These are phyloP conservation scores for Echium plantagineum DNA, from an alignment of 257 asterid species.

Conservation along the genomic window DNA sequence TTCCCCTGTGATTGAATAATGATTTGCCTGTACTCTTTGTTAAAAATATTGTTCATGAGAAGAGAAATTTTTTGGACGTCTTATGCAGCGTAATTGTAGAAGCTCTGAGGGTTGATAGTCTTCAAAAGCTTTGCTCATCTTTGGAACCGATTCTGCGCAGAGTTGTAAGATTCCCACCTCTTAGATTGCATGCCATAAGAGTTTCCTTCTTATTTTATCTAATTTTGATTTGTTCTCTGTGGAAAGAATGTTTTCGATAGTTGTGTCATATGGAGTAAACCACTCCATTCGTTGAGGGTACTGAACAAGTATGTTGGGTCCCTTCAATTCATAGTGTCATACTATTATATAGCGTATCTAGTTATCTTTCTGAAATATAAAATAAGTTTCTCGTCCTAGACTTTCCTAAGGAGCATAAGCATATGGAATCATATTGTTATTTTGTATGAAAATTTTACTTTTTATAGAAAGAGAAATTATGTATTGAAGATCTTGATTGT, in stretches of 20 bases:
- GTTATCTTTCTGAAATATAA: too few relatives aligned
- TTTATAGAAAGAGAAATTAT: too few relatives aligned
- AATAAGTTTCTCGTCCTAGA: too few relatives aligned
- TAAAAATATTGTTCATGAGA: neutral
- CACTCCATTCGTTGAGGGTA: neutral
- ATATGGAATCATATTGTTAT: too few relatives aligned
- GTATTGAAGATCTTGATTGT: too few relatives aligned
- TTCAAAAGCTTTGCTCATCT: conserved; percentile 94
- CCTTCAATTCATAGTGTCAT: too few relatives aligned
- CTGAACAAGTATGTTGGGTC: too few relatives aligned
- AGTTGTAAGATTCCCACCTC: conserved; percentile 54
- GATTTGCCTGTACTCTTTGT: neutral
- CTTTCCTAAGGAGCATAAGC: too few relatives aligned
- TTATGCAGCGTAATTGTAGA: conserved; percentile 88
- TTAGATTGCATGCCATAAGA: neutral
- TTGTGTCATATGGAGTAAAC: neutral
- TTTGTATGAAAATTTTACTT: too few relatives aligned
- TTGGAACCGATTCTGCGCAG: conserved; percentile 91
- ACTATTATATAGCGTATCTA: too few relatives aligned
- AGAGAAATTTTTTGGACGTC: neutral
- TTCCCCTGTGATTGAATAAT: neutral
- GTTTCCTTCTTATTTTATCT: too few relatives aligned
- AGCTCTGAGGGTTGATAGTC: conserved; percentile 89
- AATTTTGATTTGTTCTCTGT: neutral
- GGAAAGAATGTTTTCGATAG: neutral